Conservation (phyloP, 352 stramenopile species). For the Nothophytophthora sp. region DNA sequence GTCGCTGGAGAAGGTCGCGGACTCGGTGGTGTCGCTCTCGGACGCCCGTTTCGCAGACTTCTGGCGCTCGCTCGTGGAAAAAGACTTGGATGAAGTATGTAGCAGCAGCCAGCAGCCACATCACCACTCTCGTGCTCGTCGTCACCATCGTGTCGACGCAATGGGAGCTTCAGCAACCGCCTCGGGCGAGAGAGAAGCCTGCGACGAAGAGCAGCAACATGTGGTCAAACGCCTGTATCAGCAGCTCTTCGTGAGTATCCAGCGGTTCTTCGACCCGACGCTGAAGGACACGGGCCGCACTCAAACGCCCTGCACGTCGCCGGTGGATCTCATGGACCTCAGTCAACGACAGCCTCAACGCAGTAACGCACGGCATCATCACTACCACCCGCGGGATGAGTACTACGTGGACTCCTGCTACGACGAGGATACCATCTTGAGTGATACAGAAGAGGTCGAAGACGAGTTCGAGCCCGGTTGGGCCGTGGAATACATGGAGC, state of each 20-base stretch:
- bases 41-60: slow-evolving; percentile 67
- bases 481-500: slow-evolving; percentile 82
- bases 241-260: slow-evolving; percentile 47
- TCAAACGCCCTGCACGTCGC: slow-evolving; percentile 75
- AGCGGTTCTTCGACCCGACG: slow-evolving; percentile 41
- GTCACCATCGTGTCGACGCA: slow-evolving; percentile 9
- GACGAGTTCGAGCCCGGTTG: slow-evolving; percentile 60
- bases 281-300: slow-evolving; percentile 30
- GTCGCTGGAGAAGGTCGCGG: slow-evolving; percentile 47
- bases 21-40: slow-evolving; percentile 63
- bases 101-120: slow-evolving; percentile 15
- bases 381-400: slow-evolving; percentile 1
- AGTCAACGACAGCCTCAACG: slow-evolving; percentile 24
- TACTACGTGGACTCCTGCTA: slow-evolving; percentile 8
- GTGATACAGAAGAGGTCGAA: slow-evolving; percentile 13
- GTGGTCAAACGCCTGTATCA: slow-evolving; percentile 52
- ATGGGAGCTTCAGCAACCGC: too few species aligned
- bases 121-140: neutral
- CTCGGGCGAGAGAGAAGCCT: slow-evolving; percentile 1
- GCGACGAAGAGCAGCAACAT: slow-evolving; percentile 28
- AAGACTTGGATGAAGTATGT: slow-evolving; percentile 40
- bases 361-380: slow-evolving; percentile 9
- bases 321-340: slow-evolving; percentile 35
- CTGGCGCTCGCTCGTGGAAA: slow-evolving; percentile 60
- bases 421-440: slow-evolving; percentile 10